A percentile compares a stretch with the other conserved stretches of the same genome.
Evolutionary conservation across 805 yeast genomes (phyloP).

Genomic region (Schizosaccharomyces osmophilus): DNA sequence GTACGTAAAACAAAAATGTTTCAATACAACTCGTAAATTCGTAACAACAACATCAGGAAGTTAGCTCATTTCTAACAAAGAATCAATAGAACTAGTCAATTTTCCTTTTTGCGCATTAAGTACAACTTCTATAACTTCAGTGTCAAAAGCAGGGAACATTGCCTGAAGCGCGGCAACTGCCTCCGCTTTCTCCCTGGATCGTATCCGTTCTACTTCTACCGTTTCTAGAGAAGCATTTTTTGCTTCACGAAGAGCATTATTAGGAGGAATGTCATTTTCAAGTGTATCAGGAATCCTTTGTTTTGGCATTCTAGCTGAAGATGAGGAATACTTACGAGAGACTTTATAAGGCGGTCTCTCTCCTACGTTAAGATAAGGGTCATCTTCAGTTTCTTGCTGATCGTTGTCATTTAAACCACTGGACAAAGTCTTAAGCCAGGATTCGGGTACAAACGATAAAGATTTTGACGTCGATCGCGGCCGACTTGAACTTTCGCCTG

Average conservation of each 20-base stretch:
- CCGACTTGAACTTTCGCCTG: too few relatives aligned
- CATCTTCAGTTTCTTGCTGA: too few relatives aligned
- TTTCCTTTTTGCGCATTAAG: conserved; percentile 38
- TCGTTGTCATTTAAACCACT: too few relatives aligned
- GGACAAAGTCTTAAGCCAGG: too few relatives aligned
- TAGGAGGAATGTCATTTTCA: not conserved
- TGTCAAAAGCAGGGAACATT: conserved; percentile 57
- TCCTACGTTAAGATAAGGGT: not conserved
- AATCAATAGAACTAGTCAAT: conserved; percentile 52
- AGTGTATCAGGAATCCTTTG: not conserved
- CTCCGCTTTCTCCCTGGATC: conserved; percentile 21
- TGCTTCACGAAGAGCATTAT: conserved; percentile 10
- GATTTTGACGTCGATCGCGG: too few relatives aligned
- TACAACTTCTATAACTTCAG: conserved; percentile 44
- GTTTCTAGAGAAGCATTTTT: conserved; percentile 17
- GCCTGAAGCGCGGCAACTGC: conserved; percentile 28
- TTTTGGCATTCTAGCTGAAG: not conserved
- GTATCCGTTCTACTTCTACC: conserved; percentile 17
- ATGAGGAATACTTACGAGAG: not conserved
- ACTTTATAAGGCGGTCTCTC: not conserved
- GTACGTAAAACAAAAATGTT: not conserved
- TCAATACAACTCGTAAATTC: too few relatives aligned
- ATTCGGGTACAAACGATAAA: too few relatives aligned
- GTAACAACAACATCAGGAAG: not conserved
- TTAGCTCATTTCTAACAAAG: conserved; percentile 16